phyloP scores from a whole-genome alignment of 1,139 yeast species.

The Diutina mesorugosa region DNA sequence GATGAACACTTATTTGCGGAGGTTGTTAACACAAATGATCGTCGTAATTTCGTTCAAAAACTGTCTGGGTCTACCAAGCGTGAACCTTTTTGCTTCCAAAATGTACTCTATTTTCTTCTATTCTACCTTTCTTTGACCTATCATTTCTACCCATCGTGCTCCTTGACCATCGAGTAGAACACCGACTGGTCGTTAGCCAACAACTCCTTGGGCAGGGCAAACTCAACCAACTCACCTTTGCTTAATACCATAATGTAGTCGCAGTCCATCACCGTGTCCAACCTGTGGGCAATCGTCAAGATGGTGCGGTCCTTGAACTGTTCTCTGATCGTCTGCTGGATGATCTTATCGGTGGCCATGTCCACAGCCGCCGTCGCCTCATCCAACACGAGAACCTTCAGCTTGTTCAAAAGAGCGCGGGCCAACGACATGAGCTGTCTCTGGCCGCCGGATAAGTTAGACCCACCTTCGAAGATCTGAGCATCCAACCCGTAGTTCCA shows the following conservation, averaged over 20 bases:
- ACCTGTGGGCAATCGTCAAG: conserved; percentile 70
- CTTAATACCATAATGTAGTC: conserved; percentile 63
- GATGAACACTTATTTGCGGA: too few species aligned
- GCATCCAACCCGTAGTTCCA: conserved; percentile 17
- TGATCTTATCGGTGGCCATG: conserved; percentile 61
- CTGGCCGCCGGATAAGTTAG: conserved; percentile 68
- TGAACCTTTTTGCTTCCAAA: neutral
- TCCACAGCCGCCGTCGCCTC: conserved; percentile 87
- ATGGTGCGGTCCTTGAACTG: conserved; percentile 58
- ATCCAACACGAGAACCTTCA: conserved; percentile 57
- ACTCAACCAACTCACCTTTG: conserved; percentile 55
- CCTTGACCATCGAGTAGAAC: conserved; percentile 20
- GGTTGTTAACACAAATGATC: too few species aligned
- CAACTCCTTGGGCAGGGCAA: conserved; percentile 46
- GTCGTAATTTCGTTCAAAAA: too few species aligned
- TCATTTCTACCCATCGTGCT: neutral
- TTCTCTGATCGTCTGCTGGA: conserved; percentile 59
- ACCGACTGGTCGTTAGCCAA: conserved; percentile 28
- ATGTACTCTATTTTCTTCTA: too few species aligned
- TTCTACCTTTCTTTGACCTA: too few species aligned
- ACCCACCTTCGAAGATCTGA: conserved; percentile 52
- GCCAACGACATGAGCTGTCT: conserved; percentile 67
- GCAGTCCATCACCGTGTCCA: conserved; percentile 72
- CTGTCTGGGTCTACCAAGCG: too few species aligned
- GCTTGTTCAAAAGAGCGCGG: conserved; percentile 48